Conservation (phyloP, 305 asterid genomes). For the Vinca major region DNA sequence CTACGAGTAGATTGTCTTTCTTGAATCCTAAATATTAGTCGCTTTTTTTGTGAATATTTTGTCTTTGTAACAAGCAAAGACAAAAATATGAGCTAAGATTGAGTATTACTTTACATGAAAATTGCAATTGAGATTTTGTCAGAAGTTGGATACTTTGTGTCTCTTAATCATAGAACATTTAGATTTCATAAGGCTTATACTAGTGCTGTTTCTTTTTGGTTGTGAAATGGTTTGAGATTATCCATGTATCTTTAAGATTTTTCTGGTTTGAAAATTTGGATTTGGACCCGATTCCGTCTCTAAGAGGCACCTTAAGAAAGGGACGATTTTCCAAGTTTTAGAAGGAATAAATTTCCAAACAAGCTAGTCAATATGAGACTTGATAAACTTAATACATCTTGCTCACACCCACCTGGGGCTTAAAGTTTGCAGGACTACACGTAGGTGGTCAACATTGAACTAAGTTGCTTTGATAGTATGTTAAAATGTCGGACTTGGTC, state of each 20-base stretch:
- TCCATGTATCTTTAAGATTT: background rate
- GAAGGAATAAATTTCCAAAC: too few species aligned
- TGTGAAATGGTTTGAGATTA: background rate
- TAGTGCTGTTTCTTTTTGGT: background rate
- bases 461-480: too few species aligned
- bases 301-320: too few species aligned
- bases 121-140: background rate
- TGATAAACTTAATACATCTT: too few species aligned
- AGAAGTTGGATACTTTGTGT: background rate
- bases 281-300: too few species aligned
- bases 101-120: background rate
- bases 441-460: too few species aligned
- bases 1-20: conserved; percentile 18
- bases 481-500: too few species aligned
- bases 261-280: background rate
- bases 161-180: background rate
- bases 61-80: background rate
- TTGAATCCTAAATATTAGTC: background rate
- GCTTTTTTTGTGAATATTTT: background rate
- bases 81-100: background rate
- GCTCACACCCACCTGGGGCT: too few species aligned
- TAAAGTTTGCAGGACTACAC: too few species aligned
- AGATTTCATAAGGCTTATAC: background rate
- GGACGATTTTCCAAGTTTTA: too few species aligned
- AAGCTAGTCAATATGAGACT: too few species aligned